Evolutionary conservation across 306 rosid genomes (phyloP).

Genomic region (Vigna unguiculata): DNA sequence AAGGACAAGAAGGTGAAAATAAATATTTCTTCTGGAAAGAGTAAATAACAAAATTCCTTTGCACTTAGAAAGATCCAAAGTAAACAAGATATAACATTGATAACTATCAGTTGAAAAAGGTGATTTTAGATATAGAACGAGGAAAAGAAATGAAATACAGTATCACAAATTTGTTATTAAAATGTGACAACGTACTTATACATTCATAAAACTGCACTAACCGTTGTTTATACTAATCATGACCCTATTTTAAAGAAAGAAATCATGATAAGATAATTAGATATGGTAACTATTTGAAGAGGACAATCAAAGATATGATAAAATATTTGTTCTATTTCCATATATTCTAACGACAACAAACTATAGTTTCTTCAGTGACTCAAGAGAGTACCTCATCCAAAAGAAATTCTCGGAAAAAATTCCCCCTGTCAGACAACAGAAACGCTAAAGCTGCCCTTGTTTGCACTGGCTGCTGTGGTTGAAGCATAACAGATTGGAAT

Average conservation of each 20-base stretch:
- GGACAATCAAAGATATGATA: background rate
- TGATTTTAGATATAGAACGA: background rate
- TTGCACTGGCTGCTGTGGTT: slow-evolving; percentile 69
- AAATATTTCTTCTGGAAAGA: slow-evolving; percentile 2
- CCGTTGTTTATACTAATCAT: background rate
- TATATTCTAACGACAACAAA: background rate
- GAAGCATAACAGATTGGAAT: slow-evolving; percentile 54
- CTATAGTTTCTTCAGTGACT: slow-evolving; percentile 35
- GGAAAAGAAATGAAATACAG: background rate
- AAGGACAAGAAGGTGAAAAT: background rate
- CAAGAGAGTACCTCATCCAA: slow-evolving; percentile 83
- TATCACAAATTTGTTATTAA: background rate
- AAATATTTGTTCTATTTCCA: background rate
- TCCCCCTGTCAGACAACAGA: slow-evolving; percentile 88
- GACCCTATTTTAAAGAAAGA: background rate
- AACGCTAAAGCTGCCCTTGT: slow-evolving; percentile 95
- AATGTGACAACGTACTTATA: background rate
- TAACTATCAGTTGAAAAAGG: slow-evolving; percentile 10
- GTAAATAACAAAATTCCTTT: slow-evolving; percentile 21
- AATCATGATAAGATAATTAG: background rate
- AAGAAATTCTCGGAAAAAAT: slow-evolving; percentile 95
- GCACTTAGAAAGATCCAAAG: slow-evolving; percentile 23
- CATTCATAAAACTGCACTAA: background rate
- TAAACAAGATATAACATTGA: slow-evolving; percentile 25
- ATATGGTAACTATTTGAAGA: background rate